A percentile compares a stretch with the other conserved stretches of the same genome.
Conservation (phyloP, 2,329 filamentous ascomycete genomes). For the Ceratocystis destructans region DNA sequence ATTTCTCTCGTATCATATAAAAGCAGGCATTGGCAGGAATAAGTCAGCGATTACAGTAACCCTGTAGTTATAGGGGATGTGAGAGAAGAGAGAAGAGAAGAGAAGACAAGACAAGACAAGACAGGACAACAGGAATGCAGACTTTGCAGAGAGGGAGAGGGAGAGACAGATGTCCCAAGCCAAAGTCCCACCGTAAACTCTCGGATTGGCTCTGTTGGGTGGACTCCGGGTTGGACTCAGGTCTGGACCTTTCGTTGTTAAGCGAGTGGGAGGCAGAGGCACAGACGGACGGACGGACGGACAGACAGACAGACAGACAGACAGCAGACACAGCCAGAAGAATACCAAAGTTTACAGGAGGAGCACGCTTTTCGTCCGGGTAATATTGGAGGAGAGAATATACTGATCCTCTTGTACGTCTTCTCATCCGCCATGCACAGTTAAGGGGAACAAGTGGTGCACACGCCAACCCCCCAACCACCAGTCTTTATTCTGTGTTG, state of each 20-base stretch:
- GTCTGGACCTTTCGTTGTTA: too few species aligned
- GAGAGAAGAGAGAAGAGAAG: background rate
- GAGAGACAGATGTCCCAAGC: too few species aligned
- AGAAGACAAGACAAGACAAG: too few species aligned
- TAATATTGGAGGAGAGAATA: background rate
- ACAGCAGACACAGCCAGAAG: background rate
- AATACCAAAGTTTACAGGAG: background rate
- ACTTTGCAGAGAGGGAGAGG: too few species aligned
- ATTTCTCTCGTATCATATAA: background rate
- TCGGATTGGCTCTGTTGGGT: too few species aligned
- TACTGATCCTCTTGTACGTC: background rate
- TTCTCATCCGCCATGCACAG: background rate
- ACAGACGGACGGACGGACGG: background rate
- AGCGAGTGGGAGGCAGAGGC: too few species aligned
- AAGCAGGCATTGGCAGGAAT: background rate
- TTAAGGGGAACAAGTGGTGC: background rate
- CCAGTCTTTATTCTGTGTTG: background rate
- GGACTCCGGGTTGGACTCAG: too few species aligned
- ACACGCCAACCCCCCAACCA: background rate
- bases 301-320: background rate
- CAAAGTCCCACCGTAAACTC: too few species aligned
- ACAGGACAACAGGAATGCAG: too few species aligned
- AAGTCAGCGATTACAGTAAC: background rate
- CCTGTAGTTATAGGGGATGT: background rate
- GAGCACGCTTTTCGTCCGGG: background rate